Evolutionary conservation across 192 early-diverging fungal species (phyloP), one percentile per base, ranked within the genome.

Genomic region (Rhizophagus sp.): DNA sequence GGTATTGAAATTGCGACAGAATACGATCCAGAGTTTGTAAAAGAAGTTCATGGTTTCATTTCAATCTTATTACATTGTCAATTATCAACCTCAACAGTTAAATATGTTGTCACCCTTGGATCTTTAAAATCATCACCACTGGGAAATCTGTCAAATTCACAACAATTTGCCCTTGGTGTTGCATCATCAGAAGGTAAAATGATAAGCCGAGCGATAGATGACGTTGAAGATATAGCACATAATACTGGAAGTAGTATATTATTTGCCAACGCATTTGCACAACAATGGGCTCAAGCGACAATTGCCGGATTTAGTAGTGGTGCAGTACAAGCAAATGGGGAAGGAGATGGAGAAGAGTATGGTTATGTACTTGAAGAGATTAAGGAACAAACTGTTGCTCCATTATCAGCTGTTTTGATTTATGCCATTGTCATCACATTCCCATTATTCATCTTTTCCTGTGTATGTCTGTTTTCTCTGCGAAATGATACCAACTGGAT

Each of bases 31-130:
- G 66, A 36, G 4, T 68, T 68, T 17, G 66, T 36, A 15, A 19
- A 2, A 4, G 33, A 30, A 22, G 2, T 4, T 17, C 5, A 36
- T 34, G 66, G 66, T 36, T 13, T 12, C 5, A 11, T 68, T 34
- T 8, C 30, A 68, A 39, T 68, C 15, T 24, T 68, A 36, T 19
- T 68, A 19, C 66, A 68, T 19, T 68, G 66, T 15, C 66, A 68
- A 68, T 41, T 68, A 0, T 7, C 4, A 11, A 6, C 66, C 33
- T 68, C 66, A 68, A 10, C 5, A 68, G 19, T 68, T 17, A 13
- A 68, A 33, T 68, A 68, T 68, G 66, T 36, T 17, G 15, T 68
- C 4, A 68, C 66, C 11, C 66, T 68, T 68, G 66, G 66, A 39
- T 41, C 34, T 0, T 33, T 68, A 19, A 68, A 68, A 39, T n/a